phyloP scores from a whole-genome alignment of 192 early-diverging fungal species.

The Physocladia obscura region DNA sequence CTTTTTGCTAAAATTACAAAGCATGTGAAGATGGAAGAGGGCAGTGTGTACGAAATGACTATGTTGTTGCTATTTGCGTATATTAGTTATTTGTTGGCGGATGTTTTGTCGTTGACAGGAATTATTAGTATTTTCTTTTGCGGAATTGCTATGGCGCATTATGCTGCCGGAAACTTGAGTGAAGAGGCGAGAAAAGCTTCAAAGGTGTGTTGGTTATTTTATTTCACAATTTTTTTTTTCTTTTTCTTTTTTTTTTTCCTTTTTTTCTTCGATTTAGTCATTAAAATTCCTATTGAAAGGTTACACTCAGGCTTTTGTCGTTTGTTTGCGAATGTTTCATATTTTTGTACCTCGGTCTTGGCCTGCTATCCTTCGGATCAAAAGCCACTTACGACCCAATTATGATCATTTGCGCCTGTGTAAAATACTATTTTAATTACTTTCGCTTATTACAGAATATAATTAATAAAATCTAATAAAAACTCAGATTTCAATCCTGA shows the following conservation, averaged over 20 bases:
- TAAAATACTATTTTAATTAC: slow-evolving; percentile 41
- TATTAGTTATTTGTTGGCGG: slow-evolving; percentile 53
- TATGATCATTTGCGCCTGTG: slow-evolving; percentile 48
- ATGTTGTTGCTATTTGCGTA: slow-evolving; percentile 62
- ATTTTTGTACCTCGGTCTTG: slow-evolving; percentile 62
- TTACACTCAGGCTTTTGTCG: slow-evolving; percentile 49
- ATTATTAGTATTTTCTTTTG: slow-evolving; percentile 64
- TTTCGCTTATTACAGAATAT: slow-evolving; percentile 47
- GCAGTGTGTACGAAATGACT: slow-evolving; percentile 55
- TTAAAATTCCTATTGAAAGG: slow-evolving; percentile 17
- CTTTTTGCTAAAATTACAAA: slow-evolving; percentile 60
- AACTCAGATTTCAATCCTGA: slow-evolving; percentile 49
- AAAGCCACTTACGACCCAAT: slow-evolving; percentile 47
- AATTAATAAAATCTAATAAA: background rate
- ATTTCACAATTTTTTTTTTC: background rate
- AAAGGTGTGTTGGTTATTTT: slow-evolving; percentile 39
- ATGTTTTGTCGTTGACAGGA: slow-evolving; percentile 53
- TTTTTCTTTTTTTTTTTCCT: slow-evolving; percentile 5
- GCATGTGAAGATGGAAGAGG: slow-evolving; percentile 46
- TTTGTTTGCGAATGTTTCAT: slow-evolving; percentile 59
- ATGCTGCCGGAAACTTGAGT: slow-evolving; percentile 50
- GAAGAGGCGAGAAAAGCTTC: slow-evolving; percentile 34
- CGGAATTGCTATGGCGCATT: slow-evolving; percentile 62
- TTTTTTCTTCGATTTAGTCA: background rate
- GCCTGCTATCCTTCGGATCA: slow-evolving; percentile 54